Evolutionary conservation across 495 filamentous ascomycete species (phyloP).

Genomic region (Trichoderma asperelloides): DNA sequence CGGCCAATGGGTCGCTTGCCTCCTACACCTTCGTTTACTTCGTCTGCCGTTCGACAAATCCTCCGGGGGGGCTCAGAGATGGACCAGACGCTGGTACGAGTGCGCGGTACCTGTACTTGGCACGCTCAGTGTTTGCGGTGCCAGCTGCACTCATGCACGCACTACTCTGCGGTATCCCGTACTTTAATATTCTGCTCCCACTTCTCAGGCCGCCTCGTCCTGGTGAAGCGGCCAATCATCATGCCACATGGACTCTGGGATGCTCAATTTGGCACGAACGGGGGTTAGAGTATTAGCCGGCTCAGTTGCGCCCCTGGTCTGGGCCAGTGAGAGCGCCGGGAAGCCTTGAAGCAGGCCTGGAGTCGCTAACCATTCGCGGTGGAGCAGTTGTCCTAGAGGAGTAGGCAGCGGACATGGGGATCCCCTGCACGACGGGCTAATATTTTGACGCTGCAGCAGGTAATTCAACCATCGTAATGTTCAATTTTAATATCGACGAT

Average conservation of each 20-base stretch:
- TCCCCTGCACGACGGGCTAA: background rate
- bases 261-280: slow-evolving; percentile 8
- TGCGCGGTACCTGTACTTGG: background rate
- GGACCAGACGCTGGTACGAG: no score
- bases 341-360: background rate
- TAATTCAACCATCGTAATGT: background rate
- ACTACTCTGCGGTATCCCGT: background rate
- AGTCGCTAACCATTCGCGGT: background rate
- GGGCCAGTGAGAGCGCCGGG: slow-evolving; percentile 5
- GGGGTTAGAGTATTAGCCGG: background rate
- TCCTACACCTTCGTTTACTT: background rate
- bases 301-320: slow-evolving; percentile 1
- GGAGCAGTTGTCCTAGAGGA: background rate
- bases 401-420: background rate
- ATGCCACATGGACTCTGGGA: slow-evolving; percentile 3
- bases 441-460: background rate
- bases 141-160: background rate
- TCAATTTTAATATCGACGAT: background rate
- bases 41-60: background rate
- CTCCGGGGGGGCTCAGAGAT: background rate
- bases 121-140: background rate
- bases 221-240: background rate
- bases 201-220: background rate
- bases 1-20: no score
- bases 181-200: background rate